Evolutionary conservation across 331 rosid species (phyloP).

Genomic region (Saraca asoca): DNA sequence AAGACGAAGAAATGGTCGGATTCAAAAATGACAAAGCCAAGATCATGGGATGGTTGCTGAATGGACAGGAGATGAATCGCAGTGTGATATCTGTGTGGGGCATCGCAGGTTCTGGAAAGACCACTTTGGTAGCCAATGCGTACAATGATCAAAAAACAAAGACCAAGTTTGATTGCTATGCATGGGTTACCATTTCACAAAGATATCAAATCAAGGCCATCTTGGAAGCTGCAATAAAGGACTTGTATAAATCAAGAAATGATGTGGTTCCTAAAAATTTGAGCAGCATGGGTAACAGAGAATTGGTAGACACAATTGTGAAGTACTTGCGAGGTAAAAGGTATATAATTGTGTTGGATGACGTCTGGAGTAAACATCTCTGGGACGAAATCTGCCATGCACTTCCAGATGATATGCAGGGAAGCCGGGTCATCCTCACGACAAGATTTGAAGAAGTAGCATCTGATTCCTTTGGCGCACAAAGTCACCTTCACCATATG

Average conservation of each 20-base stretch:
- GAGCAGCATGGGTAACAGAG: not conserved
- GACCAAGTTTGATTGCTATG: slow-evolving; percentile 4
- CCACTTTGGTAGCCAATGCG: slow-evolving; percentile 14
- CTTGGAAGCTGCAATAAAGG: not conserved
- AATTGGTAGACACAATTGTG: not conserved
- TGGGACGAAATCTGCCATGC: slow-evolving; percentile 1
- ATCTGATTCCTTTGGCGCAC: no score
- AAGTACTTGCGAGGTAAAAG: slow-evolving; percentile 14
- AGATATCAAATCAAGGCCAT: slow-evolving; percentile 13
- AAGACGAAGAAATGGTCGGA: slow-evolving; percentile 12
- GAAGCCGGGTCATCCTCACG: slow-evolving; percentile 26
- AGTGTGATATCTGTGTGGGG: slow-evolving; percentile 22
- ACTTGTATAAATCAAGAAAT: not conserved
- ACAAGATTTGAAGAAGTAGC: slow-evolving; percentile 15
- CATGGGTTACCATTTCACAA: slow-evolving; percentile 33
- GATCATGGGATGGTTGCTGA: not conserved
- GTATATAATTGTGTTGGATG: slow-evolving; percentile 27
- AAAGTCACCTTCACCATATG: not conserved
- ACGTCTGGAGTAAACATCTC: slow-evolving; percentile 18
- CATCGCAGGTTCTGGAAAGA: slow-evolving; percentile 27
- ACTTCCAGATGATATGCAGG: not conserved
- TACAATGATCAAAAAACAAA: slow-evolving; percentile 6
- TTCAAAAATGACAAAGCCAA: not conserved
- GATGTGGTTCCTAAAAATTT: slow-evolving; percentile 1
- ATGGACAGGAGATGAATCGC: not conserved